A percentile compares a stretch with the other conserved stretches of the same genome.
These are phyloP conservation scores for Lentinus polychrous DNA, from an alignment of 1,284 basidiomycete species.

Conservation along the genomic window DNA sequence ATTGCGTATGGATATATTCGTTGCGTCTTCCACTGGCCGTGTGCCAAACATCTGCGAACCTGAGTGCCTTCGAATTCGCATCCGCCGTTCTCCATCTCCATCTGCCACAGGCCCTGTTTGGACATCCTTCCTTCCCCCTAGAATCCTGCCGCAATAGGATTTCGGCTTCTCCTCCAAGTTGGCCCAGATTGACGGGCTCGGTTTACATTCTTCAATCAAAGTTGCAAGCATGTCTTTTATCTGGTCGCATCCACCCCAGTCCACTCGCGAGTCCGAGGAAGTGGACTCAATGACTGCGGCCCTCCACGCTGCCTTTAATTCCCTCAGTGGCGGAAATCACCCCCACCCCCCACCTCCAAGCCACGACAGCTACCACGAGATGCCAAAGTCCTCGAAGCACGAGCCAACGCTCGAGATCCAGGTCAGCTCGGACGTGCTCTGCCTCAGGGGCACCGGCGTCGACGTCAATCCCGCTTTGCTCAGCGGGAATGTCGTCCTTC, in stretches of 20 bases:
- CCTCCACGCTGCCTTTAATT: conserved; percentile 28
- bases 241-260: conserved; percentile 10
- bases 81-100: too few species aligned
- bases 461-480: conserved; percentile 78
- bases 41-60: too few species aligned
- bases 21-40: too few species aligned
- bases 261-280: conserved; percentile 16
- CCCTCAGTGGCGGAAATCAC: conserved; percentile 28
- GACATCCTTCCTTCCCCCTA: background rate
- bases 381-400: conserved; percentile 36
- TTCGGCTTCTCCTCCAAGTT: background rate
- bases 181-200: background rate
- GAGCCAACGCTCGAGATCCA: conserved; percentile 62
- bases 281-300: conserved; percentile 26
- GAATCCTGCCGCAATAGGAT: background rate
- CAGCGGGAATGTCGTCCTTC: conserved; percentile 71
- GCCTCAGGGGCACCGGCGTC: conserved; percentile 73
- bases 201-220: conserved; percentile 1
- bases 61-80: too few species aligned
- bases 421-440: conserved; percentile 63
- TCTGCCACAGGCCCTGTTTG: too few species aligned
- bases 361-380: conserved; percentile 25
- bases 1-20: too few species aligned
- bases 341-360: conserved; percentile 28
- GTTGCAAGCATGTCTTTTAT: conserved; percentile 22